Base-by-base conservation (phyloP, 768 basidiomycete species). In the Cystofilobasidium macerans region DNA sequence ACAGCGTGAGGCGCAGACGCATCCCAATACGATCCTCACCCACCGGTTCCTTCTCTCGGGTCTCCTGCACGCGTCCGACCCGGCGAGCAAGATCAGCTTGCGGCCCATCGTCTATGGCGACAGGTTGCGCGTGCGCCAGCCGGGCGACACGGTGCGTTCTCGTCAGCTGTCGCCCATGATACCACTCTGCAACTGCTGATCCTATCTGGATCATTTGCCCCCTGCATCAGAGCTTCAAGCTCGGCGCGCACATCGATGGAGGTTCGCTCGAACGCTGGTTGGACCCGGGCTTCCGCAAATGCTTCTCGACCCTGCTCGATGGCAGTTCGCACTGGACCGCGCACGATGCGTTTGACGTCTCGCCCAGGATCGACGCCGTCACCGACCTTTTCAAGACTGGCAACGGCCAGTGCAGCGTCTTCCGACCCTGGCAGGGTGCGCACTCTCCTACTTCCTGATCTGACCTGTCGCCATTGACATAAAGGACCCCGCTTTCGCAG, bases 241-340 rank as follows among this genome's bases (percentile, higher is more conserved):
- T 88, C 2, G 86, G 84, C 0, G 84, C 86, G 7, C 83, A 83
- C 66, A 81, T 66, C 78, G 86, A 77, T 82, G 88, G 87, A 9
- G 87, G 87, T 11, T 76, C 82, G 0, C 83, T 88, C 32, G 88
- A 91, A 73, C 79, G 89, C 16, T 74, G 61, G 69, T 54, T 57
- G 54, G 56, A 64, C 58, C 63, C 67, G 20, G 36, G 20, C 32
- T 63, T 69, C 28, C 62, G 48, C 32, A 77, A 76, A 6, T 86
- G 83, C 71, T 87, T 85, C 69, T 77, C 76, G 7, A 81, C 82
- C 57, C 84, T 88, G 57, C 77, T 88, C 54, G 74, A 72, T 32
- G 85, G 85, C 0, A 76, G 82, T 59, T 87, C 57, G n/a, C 18
- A 47, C 42, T 45, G 86, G 85, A 78, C 38, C 12, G 71, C 78